Evolutionary conservation across 2,329 filamentous ascomycete species (phyloP), one percentile per base, ranked within the genome.

Genomic region (Venturia carpophila): DNA sequence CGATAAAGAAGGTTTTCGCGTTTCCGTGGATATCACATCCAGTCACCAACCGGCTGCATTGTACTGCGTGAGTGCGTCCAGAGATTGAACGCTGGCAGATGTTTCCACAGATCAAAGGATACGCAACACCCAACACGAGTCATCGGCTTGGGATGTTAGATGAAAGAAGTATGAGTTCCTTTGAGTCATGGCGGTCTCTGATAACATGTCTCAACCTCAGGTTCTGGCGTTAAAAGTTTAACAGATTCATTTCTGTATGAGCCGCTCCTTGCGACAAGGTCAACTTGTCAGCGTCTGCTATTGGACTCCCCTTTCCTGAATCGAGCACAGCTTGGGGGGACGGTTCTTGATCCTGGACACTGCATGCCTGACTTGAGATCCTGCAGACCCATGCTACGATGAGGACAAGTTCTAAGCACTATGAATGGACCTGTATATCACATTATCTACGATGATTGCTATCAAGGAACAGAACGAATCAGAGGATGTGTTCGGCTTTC

Each of bases 401-500:
- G 39, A 43, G 43, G n/a, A n/a, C 21, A 19, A 45, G 24, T 61
- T 61, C 27, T 7, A 6, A 56, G 3, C 30, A 15, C 13, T 56
- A 34, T 37, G 24, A 19, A 55, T 24, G 24, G 24, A 15, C 24
- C 11, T 17, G 30, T 34, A 34, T 55, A 55, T 55, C 49, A 55
- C 24, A 55, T 55, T 21, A 15, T 17, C 30, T 30, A 34, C 52
- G 27, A n/a, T 2, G 27, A 30, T 55, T 37, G 19, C 7, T n/a
- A 58, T 37, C 17, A 15, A 58, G 52, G 30, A 58, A 58, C 52
- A n/a, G 13, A n/a, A 58, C 52, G 52, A 58, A 58, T 58, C 27
- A 58, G 19, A n/a, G 27, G 15, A 37, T 37, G 52, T 17, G 5
- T 5, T 34, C 24, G 49, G 24, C 4, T 24, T 9, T 37, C 52